Base-by-base conservation (phyloP, 345 rosid genomes). In the Pugionium dolabratum region DNA sequence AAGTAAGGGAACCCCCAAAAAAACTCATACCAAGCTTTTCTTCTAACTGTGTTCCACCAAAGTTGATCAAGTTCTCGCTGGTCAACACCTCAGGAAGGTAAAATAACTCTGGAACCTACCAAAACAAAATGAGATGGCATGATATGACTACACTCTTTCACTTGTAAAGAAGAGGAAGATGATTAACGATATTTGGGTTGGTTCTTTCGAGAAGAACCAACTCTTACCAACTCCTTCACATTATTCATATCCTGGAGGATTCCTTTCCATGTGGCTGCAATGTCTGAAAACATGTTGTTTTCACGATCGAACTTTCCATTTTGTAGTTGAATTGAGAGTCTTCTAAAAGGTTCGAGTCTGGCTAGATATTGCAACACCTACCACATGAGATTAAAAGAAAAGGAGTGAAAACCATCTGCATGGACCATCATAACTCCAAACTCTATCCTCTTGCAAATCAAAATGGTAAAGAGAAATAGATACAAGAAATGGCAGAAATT, bases 211-310 rank as follows among this genome's bases (percentile, higher is more conserved):
- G 59, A 48, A 64, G 51, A 58, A 68, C 58, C 32, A 57, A 11
- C 28, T 64, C 83, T 54, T 82, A 94, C 97, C 92, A 94, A 75
- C 83, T 94, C 99, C 78, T 90, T 88, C 62, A 94, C 89, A 76
- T 94, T 91, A 80, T 85, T 94, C 95, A 84, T 90, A 77, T 94
- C 99, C 78, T 94, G 91, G 34, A 87, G 80, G 71, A 94, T 89
- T 53, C 90, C 95, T 79, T 88, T 82, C 99, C 99, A 94, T 48
- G 97, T 80, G 55, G 89, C 85, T 77, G 86, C 75, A 68, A 94
- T 70, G 77, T 94, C 96, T 35, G 80, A 88, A 81, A 94, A 88
- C 89, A 86, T 86, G 60, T 78, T 62, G 49, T 94, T 87, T 68
- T 85, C 86, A 67, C 80, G 91, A 78, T 85, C 96, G 42, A 87